A percentile compares a stretch with the other conserved stretches of the same genome.
phyloP scores from a whole-genome alignment of 2,329 filamentous ascomycete species.

The Aureobasidium sp. region DNA sequence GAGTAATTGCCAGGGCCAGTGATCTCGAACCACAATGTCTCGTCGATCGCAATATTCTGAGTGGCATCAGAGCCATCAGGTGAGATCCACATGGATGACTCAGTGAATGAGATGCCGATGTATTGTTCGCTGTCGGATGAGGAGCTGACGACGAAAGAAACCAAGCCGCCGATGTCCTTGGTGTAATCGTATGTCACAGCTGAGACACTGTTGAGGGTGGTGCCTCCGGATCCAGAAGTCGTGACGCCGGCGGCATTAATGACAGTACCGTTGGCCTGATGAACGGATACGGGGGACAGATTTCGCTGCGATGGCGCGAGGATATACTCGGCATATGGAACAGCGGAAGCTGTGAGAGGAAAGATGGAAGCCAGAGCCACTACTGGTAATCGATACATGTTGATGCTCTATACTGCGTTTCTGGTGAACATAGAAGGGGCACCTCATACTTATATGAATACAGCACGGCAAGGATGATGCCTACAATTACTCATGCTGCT shows the following conservation, averaged over 20 bases:
- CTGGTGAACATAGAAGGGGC: not conserved
- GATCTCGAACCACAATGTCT: conserved; percentile 42
- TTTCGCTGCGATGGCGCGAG: conserved; percentile 3
- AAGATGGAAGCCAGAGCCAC: not conserved
- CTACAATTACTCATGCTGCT: not conserved
- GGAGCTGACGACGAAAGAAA: conserved; percentile 30
- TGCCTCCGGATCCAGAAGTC: not conserved
- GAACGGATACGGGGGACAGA: not conserved
- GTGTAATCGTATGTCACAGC: conserved; percentile 12
- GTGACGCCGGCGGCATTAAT: not conserved
- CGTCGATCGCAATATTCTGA: conserved; percentile 40
- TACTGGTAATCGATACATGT: not conserved
- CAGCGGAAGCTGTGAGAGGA: not conserved
- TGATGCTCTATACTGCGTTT: not conserved
- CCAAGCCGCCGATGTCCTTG: conserved; percentile 35
- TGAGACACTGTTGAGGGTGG: not conserved
- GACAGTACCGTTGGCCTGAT: conserved; percentile 5
- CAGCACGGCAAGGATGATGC: not conserved
- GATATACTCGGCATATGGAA: conserved; percentile 11
- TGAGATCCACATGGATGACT: conserved; percentile 44
- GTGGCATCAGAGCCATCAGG: conserved; percentile 41
- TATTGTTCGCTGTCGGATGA: conserved; percentile 30
- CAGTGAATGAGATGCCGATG: conserved; percentile 38
- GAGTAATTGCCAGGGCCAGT: conserved; percentile 36
- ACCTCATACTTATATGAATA: not conserved